phyloP scores from a whole-genome alignment of 2,329 filamentous ascomycete genomes.

The Lecanosticta acicola region DNA sequence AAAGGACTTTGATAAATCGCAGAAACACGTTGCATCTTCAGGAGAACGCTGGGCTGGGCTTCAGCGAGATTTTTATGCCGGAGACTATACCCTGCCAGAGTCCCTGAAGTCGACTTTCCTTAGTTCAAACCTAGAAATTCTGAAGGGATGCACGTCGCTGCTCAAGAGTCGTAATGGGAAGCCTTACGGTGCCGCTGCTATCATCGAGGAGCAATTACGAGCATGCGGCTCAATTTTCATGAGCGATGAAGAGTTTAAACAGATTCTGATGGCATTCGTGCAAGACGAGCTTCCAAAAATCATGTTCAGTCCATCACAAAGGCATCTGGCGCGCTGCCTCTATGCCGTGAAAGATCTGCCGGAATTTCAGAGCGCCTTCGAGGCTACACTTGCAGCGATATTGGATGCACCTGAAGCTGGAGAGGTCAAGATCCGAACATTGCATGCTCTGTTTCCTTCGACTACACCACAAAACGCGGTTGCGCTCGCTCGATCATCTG shows the following conservation, averaged over 20 bases:
- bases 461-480: slow-evolving; percentile 34
- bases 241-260: slow-evolving; percentile 39
- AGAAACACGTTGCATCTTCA: slow-evolving; percentile 61
- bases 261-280: slow-evolving; percentile 43
- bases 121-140: slow-evolving; percentile 38
- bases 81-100: slow-evolving; percentile 22
- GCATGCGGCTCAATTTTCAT: slow-evolving; percentile 40
- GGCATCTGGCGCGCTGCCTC: slow-evolving; percentile 61
- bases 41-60: slow-evolving; percentile 60
- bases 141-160: slow-evolving; percentile 47
- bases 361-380: slow-evolving; percentile 30
- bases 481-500: slow-evolving; percentile 32
- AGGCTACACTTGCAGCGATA: slow-evolving; percentile 15
- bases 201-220: slow-evolving; percentile 50
- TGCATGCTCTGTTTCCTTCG: slow-evolving; percentile 29
- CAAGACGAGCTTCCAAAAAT: slow-evolving; percentile 53
- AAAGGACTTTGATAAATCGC: slow-evolving; percentile 67
- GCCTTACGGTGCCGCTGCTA: slow-evolving; percentile 58
- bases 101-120: slow-evolving; percentile 22
- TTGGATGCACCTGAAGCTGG: slow-evolving; percentile 19
- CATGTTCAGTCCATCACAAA: slow-evolving; percentile 62
- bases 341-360: slow-evolving; percentile 41
- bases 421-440: slow-evolving; percentile 18
- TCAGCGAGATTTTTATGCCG: slow-evolving; percentile 36
- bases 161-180: slow-evolving; percentile 56